Base-by-base conservation (phyloP, 1,284 basidiomycete species). In the Ceratobasidium sp. region DNA sequence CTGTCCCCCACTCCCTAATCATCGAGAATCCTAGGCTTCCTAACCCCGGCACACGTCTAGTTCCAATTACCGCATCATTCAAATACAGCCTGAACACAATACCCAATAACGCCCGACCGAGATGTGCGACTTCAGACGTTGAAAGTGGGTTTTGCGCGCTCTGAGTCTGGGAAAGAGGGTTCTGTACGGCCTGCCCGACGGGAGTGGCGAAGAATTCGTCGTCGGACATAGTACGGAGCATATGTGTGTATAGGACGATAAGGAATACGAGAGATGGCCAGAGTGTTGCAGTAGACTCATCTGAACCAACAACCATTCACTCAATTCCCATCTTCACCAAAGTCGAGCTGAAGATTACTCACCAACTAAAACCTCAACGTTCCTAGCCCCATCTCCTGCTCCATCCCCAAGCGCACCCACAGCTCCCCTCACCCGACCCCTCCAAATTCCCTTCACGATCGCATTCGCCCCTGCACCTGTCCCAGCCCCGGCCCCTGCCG, bases 141-240 rank as follows among this genome's bases (percentile, higher is more conserved):
- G 66, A 70, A 38, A 99, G 85, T 0, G 94, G 92, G 77, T 96
- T 96, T 21, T 88, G 82, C 0, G 84, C 79, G 28, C 54, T 46
- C 28, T 11, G 78, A 35, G 49, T 62, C 44, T 49, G 75, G 73
- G 28, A 75, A 54, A 11, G 4, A 5, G 35, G 35, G 35, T 38
- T 38, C 35, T 32, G 35, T 8, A 77, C 73, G 13, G 78, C 73
- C 13, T 76, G 47, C 35, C 77, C 72, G 16, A 77, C 75, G 1
- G 75, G 72, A 2, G 81, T 81, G 0, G 89, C 87, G 79, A 96
- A 96, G 82, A 99, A 98, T 80, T 99, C 97, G 80, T 98, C 97
- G 77, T 99, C 98, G 1, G 94, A 94, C 84, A 99, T 93, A 0
- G 96, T 95, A 47, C 96, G 85, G 21, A 99, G 87, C 13, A 91